Evolutionary conservation across 2,329 filamentous ascomycete genomes (phyloP), one percentile per base, ranked within the genome.

Genomic region (Neopestalotiopsis rosae): DNA sequence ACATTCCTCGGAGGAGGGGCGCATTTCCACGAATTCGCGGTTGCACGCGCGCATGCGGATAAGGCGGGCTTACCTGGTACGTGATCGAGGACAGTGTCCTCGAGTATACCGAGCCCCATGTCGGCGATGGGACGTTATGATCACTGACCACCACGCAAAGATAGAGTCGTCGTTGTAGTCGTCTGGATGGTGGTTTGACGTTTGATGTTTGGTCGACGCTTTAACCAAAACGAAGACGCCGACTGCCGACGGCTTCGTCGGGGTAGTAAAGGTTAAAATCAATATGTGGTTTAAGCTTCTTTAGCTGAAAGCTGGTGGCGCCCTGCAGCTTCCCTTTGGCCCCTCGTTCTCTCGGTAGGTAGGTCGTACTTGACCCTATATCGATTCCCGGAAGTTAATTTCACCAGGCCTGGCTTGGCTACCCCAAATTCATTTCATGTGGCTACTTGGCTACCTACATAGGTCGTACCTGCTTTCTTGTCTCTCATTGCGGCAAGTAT

Each of bases 61-160:
- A 24, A 13, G 24, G 38, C n/a, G 20, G 24, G 38, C n/a, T 34
- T 52, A 94, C 93, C 93, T 69, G 94, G 94, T 70, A 95, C 93
- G 79, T 93, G 87, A 75, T 89, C 87, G 73, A 90, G 85, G 75
- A 85, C 85, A 76, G 78, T 85, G 76, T 92, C 88, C 75, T 95
- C 90, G 69, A 96, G 85, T 69, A 97, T 89, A 65, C 93, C 92
- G 71, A 96, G 85, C 59, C 90, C 90, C 91, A 92, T 92, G 66
- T 70, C 81, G 75, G 61, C 32, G 34, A 38, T 38, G 34, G 34
- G 34, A 38, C 24, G 34, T 38, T 38, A 38, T 14, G 10, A 14
- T 1, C 20, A 28, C 24, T 28, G 24, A 28, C 24, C 24, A 28
- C 13, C 24, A 20, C 24, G 34, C 6, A 38, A 10, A 10, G 34